Base-by-base conservation (phyloP, 371 early-diverging fungal genomes). In the Mucor circinelloides region DNA sequence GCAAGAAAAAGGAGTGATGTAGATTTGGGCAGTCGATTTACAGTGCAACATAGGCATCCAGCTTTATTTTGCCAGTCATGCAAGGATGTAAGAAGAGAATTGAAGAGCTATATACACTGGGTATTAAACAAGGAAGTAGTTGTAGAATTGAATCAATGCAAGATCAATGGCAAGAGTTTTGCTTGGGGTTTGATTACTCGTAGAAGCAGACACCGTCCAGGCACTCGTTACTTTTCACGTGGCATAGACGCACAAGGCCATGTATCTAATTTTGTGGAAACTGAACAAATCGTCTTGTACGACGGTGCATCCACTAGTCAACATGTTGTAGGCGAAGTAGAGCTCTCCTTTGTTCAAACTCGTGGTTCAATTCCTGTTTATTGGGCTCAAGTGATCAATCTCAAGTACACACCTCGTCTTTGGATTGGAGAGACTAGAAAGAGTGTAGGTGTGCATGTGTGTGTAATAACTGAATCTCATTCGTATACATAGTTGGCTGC, bases 251-350 rank as follows among this genome's bases (percentile, higher is more conserved):
- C 80, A 27, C 69, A 92, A 3, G 99, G 99, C 19, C 87, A 99
- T 74, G 97, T 95, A 4, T 91, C 99, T 40, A 99, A 99, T 78
- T 97, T 89, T 84, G 99, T 98, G 3, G 99, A 99, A 79, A 99
- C 99, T 0, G 99, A 99, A 75, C 98, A 99, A 79, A 75, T 98
- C 56, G 83, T 97, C 1, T 70, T 87, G 46, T 82, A 84, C 69
- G 85, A 87, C 15, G 76, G 80, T 6, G 56, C 70, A 6, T 66
- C 72, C 3, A 61, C 66, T n/a, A 28, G 38, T 3, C 64, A 69
- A 28, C 12, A 30, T 19, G 40, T 54, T 6, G 70, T 67, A 9
- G 85, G 81, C 63, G 75, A 77, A 27, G 69, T 72, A 8, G 78
- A 85, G 66, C 67, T 88, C 6, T 76, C 95, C 3, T 95, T 89